Conservation (phyloP, 1,284 basidiomycete genomes). For the Wolfiporia cocos region DNA sequence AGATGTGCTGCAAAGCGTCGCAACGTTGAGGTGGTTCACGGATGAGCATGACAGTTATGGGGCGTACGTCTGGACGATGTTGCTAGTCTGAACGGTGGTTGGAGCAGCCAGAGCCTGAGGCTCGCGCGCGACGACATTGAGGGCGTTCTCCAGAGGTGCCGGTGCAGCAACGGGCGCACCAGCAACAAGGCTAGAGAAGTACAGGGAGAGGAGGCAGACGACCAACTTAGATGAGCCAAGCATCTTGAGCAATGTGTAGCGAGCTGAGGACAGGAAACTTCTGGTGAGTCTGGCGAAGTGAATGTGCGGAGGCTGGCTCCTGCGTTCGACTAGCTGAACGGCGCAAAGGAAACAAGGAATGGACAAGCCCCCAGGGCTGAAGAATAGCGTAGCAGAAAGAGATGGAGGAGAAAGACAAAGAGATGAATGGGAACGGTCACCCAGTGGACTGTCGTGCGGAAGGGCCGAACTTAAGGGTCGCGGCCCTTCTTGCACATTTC, state of each 20-base stretch:
- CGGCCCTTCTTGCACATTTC: too few species aligned
- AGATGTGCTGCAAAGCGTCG: constrained; percentile 2
- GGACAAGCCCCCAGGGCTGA: constrained; percentile 52
- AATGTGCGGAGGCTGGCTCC: constrained; percentile 45
- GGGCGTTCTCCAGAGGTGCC: too few species aligned
- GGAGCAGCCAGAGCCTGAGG: constrained; percentile 3
- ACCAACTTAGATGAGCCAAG: constrained; percentile 25
- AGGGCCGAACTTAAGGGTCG: too few species aligned
- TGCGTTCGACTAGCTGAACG: constrained; percentile 30
- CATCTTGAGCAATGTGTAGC: constrained; percentile 23
- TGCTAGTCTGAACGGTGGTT: constrained; percentile 25
- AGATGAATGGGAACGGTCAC: not conserved
- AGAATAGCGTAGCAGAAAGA: constrained; percentile 19
- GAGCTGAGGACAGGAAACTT: too few species aligned
- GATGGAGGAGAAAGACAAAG: constrained; percentile 12
- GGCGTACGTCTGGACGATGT: constrained; percentile 29
- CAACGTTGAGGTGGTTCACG: constrained; percentile 15
- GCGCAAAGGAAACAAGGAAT: constrained; percentile 38
- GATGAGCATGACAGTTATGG: too few species aligned
- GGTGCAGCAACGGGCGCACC: constrained; percentile 18
- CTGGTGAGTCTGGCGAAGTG: constrained; percentile 11
- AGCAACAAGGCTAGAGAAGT: constrained; percentile 21
- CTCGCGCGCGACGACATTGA: constrained; percentile 15
- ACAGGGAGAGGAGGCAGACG: constrained; percentile 26
- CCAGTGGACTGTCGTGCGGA: too few species aligned